Evolutionary conservation across 2,329 filamentous ascomycete species (phyloP), one percentile per base, ranked within the genome.

Genomic region (Neoarthrinium moseri): DNA sequence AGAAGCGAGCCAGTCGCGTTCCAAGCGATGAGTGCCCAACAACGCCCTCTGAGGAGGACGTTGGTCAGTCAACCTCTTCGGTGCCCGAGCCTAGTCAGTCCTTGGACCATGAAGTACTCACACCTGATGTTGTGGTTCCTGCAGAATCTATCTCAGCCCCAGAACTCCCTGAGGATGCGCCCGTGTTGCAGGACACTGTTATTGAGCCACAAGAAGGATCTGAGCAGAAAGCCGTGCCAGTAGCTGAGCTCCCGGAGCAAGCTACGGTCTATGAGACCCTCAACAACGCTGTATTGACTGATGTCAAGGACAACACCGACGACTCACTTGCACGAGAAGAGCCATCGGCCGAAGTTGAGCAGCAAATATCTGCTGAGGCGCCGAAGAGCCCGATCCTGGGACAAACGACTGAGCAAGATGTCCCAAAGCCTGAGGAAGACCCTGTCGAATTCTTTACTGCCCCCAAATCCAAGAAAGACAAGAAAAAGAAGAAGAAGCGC

Each of bases 391-490:
- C 32, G 15, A 8, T 35, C 17, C 32, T 18, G 11, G 53, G 50
- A 13, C 32, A 12, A 18, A 15, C 8, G 7, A 7, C 15, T 10
- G 32, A 15, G 11, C 8, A 26, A 24, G 20, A 34, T 15, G 7
- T 21, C 15, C 7, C 11, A 2, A 12, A 20, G 7, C 12, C 22
- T 12, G 40, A 43, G 23, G 29, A 23, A 26, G 53, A 56, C 10
- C 47, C 42, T 22, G 38, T 50, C 27, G 45, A 57, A 18, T 30
- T 46, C 17, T 36, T 29, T 23, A 37, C 45, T 15, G 46, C 53
- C 27, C 66, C 66, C 51, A 64, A 67, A 46, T 53, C 42, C 39
- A 65, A 65, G 50, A 67, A 65, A 47, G 64, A 61, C 45, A 66
- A 65, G 47, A 64, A 68, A 53, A 55, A 52, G 43, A 54, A 52